A percentile compares a stretch with the other conserved stretches of the same genome.
Conservation (phyloP, 75 land plant genomes). For the Larix kaempferi region DNA sequence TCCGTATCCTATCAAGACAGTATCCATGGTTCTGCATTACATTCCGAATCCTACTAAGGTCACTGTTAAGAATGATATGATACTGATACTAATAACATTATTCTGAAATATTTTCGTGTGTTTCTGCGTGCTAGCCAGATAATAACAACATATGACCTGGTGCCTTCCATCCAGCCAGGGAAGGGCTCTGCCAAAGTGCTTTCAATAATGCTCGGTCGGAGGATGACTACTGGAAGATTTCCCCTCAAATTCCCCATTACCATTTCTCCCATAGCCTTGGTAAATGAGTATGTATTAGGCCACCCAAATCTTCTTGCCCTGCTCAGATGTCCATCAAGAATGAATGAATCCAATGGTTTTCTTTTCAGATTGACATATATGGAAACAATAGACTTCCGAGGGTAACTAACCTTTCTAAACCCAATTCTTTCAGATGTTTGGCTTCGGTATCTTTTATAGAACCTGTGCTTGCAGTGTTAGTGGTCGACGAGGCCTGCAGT, state of each 20-base stretch:
- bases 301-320: conserved; percentile 54
- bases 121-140: too few relatives aligned
- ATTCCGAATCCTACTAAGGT: background rate
- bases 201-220: conserved; percentile 51
- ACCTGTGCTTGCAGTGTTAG: too few relatives aligned
- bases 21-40: conserved; percentile 18
- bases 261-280: conserved; percentile 68
- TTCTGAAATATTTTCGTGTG: too few relatives aligned
- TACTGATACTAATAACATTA: background rate
- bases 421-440: conserved; percentile 31
- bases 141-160: conserved; percentile 17
- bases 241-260: conserved; percentile 19
- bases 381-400: background rate
- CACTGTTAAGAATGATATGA: background rate
- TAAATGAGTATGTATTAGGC: conserved; percentile 61
- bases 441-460: background rate
- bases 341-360: background rate
- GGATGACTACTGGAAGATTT: conserved; percentile 35
- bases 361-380: background rate
- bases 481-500: too few relatives aligned
- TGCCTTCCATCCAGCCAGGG: conserved; percentile 67
- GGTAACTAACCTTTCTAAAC: conserved; percentile 26
- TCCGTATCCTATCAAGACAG: conserved; percentile 15
- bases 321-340: background rate
- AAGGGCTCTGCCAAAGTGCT: conserved; percentile 49